Evolutionary conservation across 352 stramenopile species (phyloP), one percentile per base, ranked within the genome.

Genomic region (Globisporangium perplexum): DNA sequence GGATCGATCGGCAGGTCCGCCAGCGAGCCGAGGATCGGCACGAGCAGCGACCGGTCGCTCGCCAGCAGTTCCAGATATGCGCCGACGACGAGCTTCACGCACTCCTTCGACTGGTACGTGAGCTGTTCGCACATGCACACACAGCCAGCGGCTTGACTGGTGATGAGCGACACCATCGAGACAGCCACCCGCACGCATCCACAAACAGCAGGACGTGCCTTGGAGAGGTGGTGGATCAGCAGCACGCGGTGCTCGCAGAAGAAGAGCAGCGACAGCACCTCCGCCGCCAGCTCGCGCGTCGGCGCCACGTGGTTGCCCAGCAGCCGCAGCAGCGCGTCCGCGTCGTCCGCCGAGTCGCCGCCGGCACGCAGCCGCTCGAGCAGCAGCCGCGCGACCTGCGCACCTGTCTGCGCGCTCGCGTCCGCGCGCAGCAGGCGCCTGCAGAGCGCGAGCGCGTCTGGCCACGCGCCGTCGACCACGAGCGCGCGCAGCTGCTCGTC

Each of bases 41-140:
- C 83, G 7, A 94, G 68, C 44, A 94, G 56, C n/a, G 74, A 71
- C 26, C 77, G 62, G 20, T 94, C 83, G n/a, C 72, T 88, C 7
- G 81, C 62, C 18, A 94, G 61, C 44, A 94, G 65, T 55, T 92
- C 83, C 26, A 88, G 51, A 59, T 90, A 92, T 10, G 79, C 68
- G 46, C 87, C 56, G 8, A 92, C 56, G 4, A 94, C 83, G 8
- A 94, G 52, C n/a, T 77, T 56, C 7, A 92, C 77, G 57, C 83
- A 94, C 49, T 89, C 72, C 33, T 76, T 75, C 1, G 83, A 92
- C 54, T 92, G 81, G 56, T 88, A 91, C 20, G 79, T 91, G 36
- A 93, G 71, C 83, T 90, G 49, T 18, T 52, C 8, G 20, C 26
- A 14, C 18, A 24, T n/a, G 12, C 38, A 23, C 28, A 50, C 39